Conservation (phyloP, 2,329 filamentous ascomycete genomes). For the Aureobasidium mangrovei region DNA sequence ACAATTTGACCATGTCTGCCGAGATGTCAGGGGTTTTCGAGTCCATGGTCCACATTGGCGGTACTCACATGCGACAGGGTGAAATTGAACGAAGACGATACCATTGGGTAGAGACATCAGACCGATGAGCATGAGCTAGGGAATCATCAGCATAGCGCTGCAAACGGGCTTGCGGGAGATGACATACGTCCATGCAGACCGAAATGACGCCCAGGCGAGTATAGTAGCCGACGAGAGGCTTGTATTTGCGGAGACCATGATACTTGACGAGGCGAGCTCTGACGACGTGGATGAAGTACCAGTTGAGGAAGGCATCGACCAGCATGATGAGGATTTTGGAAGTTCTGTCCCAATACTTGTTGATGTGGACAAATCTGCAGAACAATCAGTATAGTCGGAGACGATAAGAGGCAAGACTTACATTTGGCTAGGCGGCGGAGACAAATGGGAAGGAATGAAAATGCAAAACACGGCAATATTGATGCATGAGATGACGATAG, state of each 20-base stretch:
- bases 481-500: constrained; percentile 31
- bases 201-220: constrained; percentile 42
- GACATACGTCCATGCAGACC: constrained; percentile 37
- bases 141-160: background rate
- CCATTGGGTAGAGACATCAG: constrained; percentile 8
- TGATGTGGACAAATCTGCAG: constrained; percentile 25
- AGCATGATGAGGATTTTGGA: constrained; percentile 31
- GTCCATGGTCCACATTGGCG: background rate
- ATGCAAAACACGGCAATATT: constrained; percentile 21
- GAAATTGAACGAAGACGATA: constrained; percentile 38
- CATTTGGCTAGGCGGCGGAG: constrained; percentile 21
- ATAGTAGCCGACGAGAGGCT: constrained; percentile 43
- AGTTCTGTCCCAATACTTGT: constrained; percentile 31
- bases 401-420: constrained; percentile 16
- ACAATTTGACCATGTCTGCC: constrained; percentile 37
- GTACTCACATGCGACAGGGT: constrained; percentile 29
- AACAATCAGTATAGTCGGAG: background rate
- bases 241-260: constrained; percentile 44
- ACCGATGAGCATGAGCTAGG: constrained; percentile 5
- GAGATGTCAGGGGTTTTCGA: background rate
- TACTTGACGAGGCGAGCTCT: constrained; percentile 37
- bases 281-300: constrained; percentile 35
- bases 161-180: background rate
- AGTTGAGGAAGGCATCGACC: constrained; percentile 31
- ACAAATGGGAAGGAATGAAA: constrained; percentile 32